phyloP scores from a whole-genome alignment of 306 rosid species.

The Quercus aquifolioides region DNA sequence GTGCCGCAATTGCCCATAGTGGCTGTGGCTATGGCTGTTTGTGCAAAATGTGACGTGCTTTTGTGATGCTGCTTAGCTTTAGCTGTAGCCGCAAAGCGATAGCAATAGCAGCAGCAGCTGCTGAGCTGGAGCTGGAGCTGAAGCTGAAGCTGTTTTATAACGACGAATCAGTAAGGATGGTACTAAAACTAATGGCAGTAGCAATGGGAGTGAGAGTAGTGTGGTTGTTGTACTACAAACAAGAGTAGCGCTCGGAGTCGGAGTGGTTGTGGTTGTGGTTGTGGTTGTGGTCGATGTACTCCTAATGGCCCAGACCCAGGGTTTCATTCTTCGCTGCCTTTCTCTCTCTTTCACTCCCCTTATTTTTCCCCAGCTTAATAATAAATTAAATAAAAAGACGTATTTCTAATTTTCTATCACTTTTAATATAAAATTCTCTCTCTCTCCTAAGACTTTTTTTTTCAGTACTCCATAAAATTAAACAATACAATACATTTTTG shows the following conservation, averaged over 20 bases:
- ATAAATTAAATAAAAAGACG: no score
- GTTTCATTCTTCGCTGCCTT: conserved; percentile 37
- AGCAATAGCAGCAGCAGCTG: neutral
- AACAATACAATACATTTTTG: no score
- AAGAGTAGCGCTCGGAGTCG: neutral
- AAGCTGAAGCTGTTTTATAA: no score
- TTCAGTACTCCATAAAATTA: no score
- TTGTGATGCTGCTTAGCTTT: conserved; percentile 3
- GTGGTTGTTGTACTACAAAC: neutral
- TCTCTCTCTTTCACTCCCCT: neutral
- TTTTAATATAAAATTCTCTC: neutral
- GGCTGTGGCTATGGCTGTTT: neutral
- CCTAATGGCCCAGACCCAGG: conserved; percentile 36
- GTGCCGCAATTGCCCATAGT: conserved; percentile 97
- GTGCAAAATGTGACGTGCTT: neutral
- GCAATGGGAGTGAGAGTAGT: conserved; percentile 18
- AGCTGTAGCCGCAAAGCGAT: neutral
- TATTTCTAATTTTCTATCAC: neutral
- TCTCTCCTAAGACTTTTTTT: no score
- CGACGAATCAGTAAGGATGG: neutral
- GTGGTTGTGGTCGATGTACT: conserved; percentile 10
- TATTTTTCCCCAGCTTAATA: conserved; percentile 10
- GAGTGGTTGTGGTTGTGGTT: neutral
- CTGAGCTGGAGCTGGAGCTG: neutral
- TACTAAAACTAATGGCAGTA: conserved; percentile 1